Base-by-base conservation (phyloP, 2,329 filamentous ascomycete genomes). In the Lojkania enalia region DNA sequence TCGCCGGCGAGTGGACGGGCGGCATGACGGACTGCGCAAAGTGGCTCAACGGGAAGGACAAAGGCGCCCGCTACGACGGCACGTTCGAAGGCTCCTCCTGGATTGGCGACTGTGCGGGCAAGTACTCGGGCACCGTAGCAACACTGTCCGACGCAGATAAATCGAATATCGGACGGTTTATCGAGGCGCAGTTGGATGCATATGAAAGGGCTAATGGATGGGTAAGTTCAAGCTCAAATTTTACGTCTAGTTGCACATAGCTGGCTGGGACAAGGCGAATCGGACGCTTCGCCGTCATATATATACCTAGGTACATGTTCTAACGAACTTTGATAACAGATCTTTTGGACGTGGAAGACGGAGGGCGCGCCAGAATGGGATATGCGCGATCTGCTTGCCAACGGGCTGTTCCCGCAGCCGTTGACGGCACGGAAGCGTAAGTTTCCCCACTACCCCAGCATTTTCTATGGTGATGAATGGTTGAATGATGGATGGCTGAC, bases 261-360 rank as follows among this genome's bases (percentile, higher is more conserved):
- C n/a, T n/a, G n/a, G n/a, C n/a, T n/a, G n/a, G n/a, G n/a, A n/a
- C n/a, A n/a, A n/a, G n/a, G n/a, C n/a, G n/a, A n/a, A n/a, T n/a
- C n/a, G n/a, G n/a, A n/a, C n/a, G n/a, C n/a, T n/a, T n/a, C n/a
- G n/a, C n/a, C n/a, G n/a, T n/a, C n/a, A n/a, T n/a, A n/a, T n/a
- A n/a, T n/a, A n/a, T n/a, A n/a, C n/a, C n/a, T n/a, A n/a, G n/a
- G n/a, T n/a, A n/a, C n/a, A n/a, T n/a, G n/a, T n/a, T n/a, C n/a
- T n/a, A n/a, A n/a, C n/a, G n/a, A n/a, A n/a, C n/a, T n/a, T n/a
- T n/a, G n/a, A n/a, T n/a, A n/a, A n/a, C n/a, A n/a, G n/a, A 73
- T 77, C 53, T 77, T 75, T 60, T 77, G 75, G 75, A 74, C 70
- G 3, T 77, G 74, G 74, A 76, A 76, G 67, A 77, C 73, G 1